Evolutionary conservation across 2,329 filamentous ascomycete species (phyloP).

Genomic region (Nannizziopsis arthrosporioides): DNA sequence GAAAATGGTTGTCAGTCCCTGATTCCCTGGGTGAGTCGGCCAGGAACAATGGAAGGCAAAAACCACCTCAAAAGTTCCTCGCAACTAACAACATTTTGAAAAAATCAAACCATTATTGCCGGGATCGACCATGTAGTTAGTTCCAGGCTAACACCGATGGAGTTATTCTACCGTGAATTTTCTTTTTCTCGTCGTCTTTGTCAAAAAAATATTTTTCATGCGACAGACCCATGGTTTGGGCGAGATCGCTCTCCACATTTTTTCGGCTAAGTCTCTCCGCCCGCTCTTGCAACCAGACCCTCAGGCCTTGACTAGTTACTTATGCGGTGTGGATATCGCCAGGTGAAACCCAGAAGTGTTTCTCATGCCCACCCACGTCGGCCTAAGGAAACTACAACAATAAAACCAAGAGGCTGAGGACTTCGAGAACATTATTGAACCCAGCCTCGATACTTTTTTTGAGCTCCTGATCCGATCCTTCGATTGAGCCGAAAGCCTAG

Average conservation of each 20-base stretch:
- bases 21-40: too few species aligned
- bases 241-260: not conserved
- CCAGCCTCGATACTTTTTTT: too few species aligned
- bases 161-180: constrained; percentile 3
- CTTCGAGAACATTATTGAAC: too few species aligned
- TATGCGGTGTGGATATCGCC: too few species aligned
- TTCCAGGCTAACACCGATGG: constrained; percentile 1
- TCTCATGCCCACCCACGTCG: not conserved
- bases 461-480: constrained; percentile 1
- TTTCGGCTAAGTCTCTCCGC: too few species aligned
- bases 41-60: too few species aligned
- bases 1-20: too few species aligned
- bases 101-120: not conserved
- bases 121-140: constrained; percentile 1
- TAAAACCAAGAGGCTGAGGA: too few species aligned
- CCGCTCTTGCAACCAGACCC: too few species aligned
- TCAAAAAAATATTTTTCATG: not conserved
- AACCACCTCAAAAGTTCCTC: too few species aligned
- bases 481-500: not conserved
- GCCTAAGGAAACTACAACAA: not conserved
- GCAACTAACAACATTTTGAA: too few species aligned
- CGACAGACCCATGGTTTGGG: not conserved
- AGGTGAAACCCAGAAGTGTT: constrained; percentile 9
- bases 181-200: not conserved
- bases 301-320: too few species aligned